These are phyloP conservation scores for Mycena epipterygia DNA, from an alignment of 768 basidiomycete genomes.

Conservation along the genomic window DNA sequence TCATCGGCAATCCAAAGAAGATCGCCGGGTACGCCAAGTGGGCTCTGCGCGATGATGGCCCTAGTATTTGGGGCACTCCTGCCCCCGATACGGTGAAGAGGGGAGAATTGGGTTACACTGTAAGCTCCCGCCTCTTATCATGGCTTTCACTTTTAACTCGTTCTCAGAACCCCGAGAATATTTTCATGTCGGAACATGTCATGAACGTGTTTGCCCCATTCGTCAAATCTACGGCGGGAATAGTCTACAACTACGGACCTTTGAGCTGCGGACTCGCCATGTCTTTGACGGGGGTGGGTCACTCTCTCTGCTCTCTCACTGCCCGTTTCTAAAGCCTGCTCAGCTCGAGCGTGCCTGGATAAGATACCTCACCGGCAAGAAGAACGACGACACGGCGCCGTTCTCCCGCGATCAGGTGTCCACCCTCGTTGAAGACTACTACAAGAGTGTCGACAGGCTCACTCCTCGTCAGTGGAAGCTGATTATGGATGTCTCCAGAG, in stretches of 20 bases:
- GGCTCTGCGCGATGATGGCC: background rate
- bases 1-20: slow-evolving; percentile 1
- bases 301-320: background rate
- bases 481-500: background rate
- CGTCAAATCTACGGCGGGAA: background rate
- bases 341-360: slow-evolving; percentile 4
- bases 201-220: background rate
- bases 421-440: background rate
- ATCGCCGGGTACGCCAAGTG: slow-evolving; percentile 3
- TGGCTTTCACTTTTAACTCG: background rate
- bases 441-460: background rate
- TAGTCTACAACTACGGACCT: background rate
- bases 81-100: background rate
- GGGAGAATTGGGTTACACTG: background rate
- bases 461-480: background rate
- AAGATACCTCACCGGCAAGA: background rate
- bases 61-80: background rate
- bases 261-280: background rate
- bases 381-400: background rate
- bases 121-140: background rate
- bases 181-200: background rate
- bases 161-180: background rate
- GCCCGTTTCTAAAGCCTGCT: background rate
- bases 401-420: slow-evolving; percentile 4
- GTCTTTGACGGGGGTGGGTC: background rate